A percentile compares a stretch with the other conserved stretches of the same genome.
Evolutionary conservation across 2,329 filamentous ascomycete species (phyloP).

Genomic region (Paecilomyces sp.): DNA sequence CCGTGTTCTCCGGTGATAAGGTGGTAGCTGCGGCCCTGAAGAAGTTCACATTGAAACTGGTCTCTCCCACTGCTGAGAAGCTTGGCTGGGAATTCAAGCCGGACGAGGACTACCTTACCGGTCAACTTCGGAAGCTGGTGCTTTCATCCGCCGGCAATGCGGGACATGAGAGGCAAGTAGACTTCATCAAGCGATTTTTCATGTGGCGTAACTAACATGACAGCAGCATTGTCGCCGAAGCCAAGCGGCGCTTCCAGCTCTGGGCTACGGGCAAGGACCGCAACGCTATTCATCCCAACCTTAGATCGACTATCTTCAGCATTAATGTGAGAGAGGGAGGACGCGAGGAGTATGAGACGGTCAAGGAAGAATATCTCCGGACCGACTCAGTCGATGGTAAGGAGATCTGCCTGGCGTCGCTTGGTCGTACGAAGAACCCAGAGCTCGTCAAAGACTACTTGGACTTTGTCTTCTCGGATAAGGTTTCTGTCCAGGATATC

Average conservation of each 20-base stretch:
- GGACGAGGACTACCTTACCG: conserved; percentile 72
- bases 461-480: conserved; percentile 70
- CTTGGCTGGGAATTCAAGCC: conserved; percentile 80
- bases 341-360: conserved; percentile 60
- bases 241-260: conserved; percentile 69
- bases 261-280: conserved; percentile 62
- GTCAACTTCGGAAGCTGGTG: conserved; percentile 75
- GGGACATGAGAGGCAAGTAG: conserved; percentile 64
- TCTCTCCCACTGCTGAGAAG: conserved; percentile 65
- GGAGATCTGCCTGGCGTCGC: conserved; percentile 69
- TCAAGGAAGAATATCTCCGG: conserved; percentile 78
- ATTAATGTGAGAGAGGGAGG: conserved; percentile 69
- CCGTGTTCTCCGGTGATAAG: conserved; percentile 75
- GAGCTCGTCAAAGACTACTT: conserved; percentile 62
- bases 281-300: conserved; percentile 68
- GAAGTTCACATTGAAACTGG: conserved; percentile 70
- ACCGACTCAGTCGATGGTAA: conserved; percentile 86
- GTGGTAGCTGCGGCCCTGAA: conserved; percentile 65
- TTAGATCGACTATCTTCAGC: conserved; percentile 73
- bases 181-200: background rate
- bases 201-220: conserved; percentile 7
- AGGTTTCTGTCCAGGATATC: conserved; percentile 80
- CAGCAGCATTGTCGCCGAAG: conserved; percentile 60
- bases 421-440: conserved; percentile 65
- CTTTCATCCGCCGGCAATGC: conserved; percentile 67